phyloP scores from a whole-genome alignment of 177 flowering plant species.

The Vitis hybrid region DNA sequence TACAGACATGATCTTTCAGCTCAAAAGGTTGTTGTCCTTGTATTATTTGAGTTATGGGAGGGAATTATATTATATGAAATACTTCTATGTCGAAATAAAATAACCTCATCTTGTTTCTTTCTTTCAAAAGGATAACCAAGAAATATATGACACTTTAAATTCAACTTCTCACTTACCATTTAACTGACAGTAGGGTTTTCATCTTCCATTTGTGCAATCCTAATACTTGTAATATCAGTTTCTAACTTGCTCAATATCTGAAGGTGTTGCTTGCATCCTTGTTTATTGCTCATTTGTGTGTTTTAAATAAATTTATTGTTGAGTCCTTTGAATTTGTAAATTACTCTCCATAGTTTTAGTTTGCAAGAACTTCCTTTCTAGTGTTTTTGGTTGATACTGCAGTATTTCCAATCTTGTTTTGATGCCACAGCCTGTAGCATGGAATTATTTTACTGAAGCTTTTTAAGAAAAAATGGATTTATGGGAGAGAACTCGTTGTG shows the following conservation, averaged over 20 bases:
- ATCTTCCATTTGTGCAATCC: neutral
- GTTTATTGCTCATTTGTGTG: too few relatives aligned
- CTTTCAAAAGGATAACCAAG: neutral
- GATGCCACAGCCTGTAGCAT: too few relatives aligned
- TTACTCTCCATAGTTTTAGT: too few relatives aligned
- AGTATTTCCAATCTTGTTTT: too few relatives aligned
- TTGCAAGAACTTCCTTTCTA: too few relatives aligned
- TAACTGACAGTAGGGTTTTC: neutral
- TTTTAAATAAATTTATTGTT: too few relatives aligned
- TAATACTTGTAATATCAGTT: neutral
- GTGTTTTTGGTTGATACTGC: too few relatives aligned
- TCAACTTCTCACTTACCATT: neutral
- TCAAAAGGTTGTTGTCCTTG: slow-evolving; percentile 29
- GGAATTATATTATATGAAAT: neutral
- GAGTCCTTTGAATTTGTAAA: too few relatives aligned
- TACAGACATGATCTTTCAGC: slow-evolving; percentile 34
- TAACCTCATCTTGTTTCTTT: neutral
- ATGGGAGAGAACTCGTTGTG: too few relatives aligned
- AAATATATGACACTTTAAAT: neutral
- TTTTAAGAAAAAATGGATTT: too few relatives aligned
- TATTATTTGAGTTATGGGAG: neutral
- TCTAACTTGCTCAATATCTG: neutral
- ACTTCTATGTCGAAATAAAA: neutral
- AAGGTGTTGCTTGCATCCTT: neutral
- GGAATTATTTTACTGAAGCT: too few relatives aligned